phyloP scores from a whole-genome alignment of 768 basidiomycete species.

The Sutorius australiensis region DNA sequence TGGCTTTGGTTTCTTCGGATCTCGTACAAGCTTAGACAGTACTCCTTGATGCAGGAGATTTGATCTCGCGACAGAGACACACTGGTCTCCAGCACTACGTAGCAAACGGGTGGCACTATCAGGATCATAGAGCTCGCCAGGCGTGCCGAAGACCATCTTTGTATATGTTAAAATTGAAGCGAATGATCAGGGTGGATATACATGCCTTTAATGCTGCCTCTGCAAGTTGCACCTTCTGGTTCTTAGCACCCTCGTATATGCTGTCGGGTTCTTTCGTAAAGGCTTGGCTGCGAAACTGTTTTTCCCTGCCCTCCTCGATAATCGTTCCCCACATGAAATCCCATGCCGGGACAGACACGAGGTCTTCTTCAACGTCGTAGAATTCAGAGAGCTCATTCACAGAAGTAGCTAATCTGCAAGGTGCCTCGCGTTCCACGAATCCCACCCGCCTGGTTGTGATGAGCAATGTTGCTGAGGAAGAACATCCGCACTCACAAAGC shows the following conservation, averaged over 20 bases:
- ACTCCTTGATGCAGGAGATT: slow-evolving; percentile 62
- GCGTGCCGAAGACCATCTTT: slow-evolving; percentile 77
- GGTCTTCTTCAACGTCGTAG: slow-evolving; percentile 52
- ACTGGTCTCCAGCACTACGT: slow-evolving; percentile 49
- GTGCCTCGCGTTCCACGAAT: slow-evolving; percentile 44
- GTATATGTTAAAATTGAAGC: not conserved
- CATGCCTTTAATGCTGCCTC: slow-evolving; percentile 71
- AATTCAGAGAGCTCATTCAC: slow-evolving; percentile 41
- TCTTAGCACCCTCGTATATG: slow-evolving; percentile 6
- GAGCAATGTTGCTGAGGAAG: slow-evolving; percentile 5
- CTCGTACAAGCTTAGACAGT: slow-evolving; percentile 62
- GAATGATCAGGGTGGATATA: not conserved
- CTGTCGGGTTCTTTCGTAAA: slow-evolving; percentile 45
- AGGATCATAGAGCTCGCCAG: slow-evolving; percentile 63
- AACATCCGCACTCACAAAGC: slow-evolving; percentile 60
- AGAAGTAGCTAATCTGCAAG: slow-evolving; percentile 39
- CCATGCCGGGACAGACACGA: slow-evolving; percentile 44
- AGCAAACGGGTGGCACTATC: slow-evolving; percentile 58
- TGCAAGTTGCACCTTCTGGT: slow-evolving; percentile 49
- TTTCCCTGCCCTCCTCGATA: slow-evolving; percentile 76
- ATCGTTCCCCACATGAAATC: slow-evolving; percentile 72
- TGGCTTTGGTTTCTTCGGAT: slow-evolving; percentile 59
- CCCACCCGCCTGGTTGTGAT: slow-evolving; percentile 54
- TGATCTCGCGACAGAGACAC: slow-evolving; percentile 52
- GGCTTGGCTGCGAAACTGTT: slow-evolving; percentile 54